Evolutionary conservation across 768 basidiomycete species (phyloP).

Genomic region (Cubamyces sp.): DNA sequence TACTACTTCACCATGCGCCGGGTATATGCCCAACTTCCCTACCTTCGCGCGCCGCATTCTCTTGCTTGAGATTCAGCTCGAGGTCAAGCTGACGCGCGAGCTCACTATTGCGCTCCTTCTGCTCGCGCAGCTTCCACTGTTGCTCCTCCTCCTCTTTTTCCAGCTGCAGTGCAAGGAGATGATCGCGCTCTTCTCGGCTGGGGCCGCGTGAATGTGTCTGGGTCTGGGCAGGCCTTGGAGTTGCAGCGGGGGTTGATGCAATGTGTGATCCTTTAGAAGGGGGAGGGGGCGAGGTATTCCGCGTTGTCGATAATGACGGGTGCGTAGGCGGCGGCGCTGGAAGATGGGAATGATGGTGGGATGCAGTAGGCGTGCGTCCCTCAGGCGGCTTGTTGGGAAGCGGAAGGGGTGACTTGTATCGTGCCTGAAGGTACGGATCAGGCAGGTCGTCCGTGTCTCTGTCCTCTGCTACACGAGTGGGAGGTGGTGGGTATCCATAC

Average conservation of each 20-base stretch:
- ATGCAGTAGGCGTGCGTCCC: conserved; percentile 22
- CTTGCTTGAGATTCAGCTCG: conserved; percentile 49
- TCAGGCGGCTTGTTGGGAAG: conserved; percentile 46
- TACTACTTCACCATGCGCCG: conserved; percentile 6
- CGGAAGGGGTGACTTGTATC: conserved; percentile 60
- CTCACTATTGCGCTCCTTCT: conserved; percentile 46
- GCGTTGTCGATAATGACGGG: background rate
- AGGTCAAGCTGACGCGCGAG: conserved; percentile 56
- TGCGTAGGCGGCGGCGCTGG: background rate
- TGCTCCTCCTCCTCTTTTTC: conserved; percentile 46
- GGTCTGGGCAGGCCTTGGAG: background rate
- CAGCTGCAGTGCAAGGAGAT: conserved; percentile 23
- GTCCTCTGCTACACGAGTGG: conserved; percentile 8
- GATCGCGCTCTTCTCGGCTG: conserved; percentile 24
- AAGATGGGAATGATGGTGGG: conserved; percentile 10
- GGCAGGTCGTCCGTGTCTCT: conserved; percentile 33
- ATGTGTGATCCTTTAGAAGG: background rate
- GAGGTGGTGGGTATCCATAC: conserved; percentile 16
- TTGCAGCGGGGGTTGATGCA: background rate
- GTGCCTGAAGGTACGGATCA: conserved; percentile 48
- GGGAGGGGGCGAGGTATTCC: background rate
- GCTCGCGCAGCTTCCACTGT: conserved; percentile 43
- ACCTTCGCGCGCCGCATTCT: background rate
- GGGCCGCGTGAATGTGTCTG: background rate
- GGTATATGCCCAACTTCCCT: background rate